These are phyloP conservation scores for Penicillium sp. DNA, from an alignment of 2,329 filamentous ascomycete species.

Conservation along the genomic window DNA sequence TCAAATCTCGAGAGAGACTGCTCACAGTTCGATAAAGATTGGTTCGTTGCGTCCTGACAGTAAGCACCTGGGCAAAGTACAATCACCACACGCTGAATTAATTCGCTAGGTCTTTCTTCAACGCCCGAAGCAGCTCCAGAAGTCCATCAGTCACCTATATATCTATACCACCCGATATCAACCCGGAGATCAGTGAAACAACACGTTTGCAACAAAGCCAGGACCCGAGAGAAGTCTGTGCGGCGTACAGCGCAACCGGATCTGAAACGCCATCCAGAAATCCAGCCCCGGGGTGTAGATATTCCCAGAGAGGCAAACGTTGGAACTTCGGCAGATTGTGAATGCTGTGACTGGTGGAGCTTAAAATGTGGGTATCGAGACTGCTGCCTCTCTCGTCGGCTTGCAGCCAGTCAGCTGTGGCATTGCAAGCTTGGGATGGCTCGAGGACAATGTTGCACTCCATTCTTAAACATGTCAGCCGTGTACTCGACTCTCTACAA, in stretches of 20 bases:
- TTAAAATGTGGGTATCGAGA: not conserved
- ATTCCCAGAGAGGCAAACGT: not conserved
- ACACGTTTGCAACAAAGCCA: not conserved
- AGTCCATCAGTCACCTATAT: not conserved
- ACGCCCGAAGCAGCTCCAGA: too few relatives aligned
- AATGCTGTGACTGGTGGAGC: not conserved
- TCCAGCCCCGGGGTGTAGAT: not conserved
- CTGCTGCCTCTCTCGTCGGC: not conserved
- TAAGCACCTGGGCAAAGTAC: too few relatives aligned
- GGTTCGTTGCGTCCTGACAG: too few relatives aligned
- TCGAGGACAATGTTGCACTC: too few relatives aligned
- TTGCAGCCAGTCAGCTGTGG: not conserved
- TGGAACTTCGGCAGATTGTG: not conserved
- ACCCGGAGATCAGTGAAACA: not conserved
- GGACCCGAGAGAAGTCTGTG: not conserved
- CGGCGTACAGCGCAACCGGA: conserved; percentile 10
- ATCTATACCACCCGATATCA: not conserved
- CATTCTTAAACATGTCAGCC: not conserved
- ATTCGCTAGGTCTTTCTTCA: not conserved
- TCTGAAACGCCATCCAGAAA: conserved; percentile 14
- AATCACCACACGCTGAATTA: not conserved
- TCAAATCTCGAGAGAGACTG: not conserved
- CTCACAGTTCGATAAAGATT: not conserved
- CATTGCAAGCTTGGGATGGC: not conserved
- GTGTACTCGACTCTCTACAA: not conserved